Evolutionary conservation across 2,329 filamentous ascomycete genomes (phyloP).

Genomic region (Aspergillus pseudoglaucus): DNA sequence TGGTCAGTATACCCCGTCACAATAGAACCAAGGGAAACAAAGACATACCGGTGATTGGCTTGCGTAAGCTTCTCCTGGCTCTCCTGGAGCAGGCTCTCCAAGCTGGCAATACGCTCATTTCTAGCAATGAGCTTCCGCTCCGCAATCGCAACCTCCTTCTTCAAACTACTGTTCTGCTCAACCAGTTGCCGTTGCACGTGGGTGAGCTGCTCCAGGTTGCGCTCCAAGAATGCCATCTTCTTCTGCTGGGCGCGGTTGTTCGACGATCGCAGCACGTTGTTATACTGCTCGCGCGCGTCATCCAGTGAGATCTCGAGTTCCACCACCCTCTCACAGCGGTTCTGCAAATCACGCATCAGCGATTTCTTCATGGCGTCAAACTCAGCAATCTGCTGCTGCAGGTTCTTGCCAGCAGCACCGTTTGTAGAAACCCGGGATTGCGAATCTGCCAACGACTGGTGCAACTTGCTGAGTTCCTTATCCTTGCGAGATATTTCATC

Average conservation of each 20-base stretch:
- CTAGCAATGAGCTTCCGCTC: slow-evolving; percentile 94
- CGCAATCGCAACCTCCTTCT: slow-evolving; percentile 98
- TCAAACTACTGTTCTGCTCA: slow-evolving; percentile 92
- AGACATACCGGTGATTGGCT: slow-evolving; percentile 86
- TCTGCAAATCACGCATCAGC: slow-evolving; percentile 96
- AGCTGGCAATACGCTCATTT: slow-evolving; percentile 91
- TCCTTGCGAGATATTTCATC: slow-evolving; percentile 68
- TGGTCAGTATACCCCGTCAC: slow-evolving; percentile 4
- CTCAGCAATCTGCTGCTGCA: slow-evolving; percentile 96
- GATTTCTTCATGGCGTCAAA: slow-evolving; percentile 99
- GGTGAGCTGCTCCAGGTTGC: slow-evolving; percentile 95
- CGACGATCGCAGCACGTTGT: slow-evolving; percentile 90
- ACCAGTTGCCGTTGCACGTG: slow-evolving; percentile 96
- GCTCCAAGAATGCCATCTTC: slow-evolving; percentile 99
- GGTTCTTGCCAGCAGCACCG: slow-evolving; percentile 63
- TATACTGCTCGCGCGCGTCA: slow-evolving; percentile 97
- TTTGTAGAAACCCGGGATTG: slow-evolving; percentile 49
- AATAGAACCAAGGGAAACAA: too few species aligned
- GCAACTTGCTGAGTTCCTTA: slow-evolving; percentile 75
- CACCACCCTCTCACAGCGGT: slow-evolving; percentile 94
- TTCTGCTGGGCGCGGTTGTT: slow-evolving; percentile 99
- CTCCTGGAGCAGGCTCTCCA: slow-evolving; percentile 88
- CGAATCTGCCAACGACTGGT: slow-evolving; percentile 71
- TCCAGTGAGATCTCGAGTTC: slow-evolving; percentile 97
- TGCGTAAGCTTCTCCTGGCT: slow-evolving; percentile 97